Evolutionary conservation across 495 filamentous ascomycete species (phyloP).

Genomic region (Diplogelasinospora grovesii): DNA sequence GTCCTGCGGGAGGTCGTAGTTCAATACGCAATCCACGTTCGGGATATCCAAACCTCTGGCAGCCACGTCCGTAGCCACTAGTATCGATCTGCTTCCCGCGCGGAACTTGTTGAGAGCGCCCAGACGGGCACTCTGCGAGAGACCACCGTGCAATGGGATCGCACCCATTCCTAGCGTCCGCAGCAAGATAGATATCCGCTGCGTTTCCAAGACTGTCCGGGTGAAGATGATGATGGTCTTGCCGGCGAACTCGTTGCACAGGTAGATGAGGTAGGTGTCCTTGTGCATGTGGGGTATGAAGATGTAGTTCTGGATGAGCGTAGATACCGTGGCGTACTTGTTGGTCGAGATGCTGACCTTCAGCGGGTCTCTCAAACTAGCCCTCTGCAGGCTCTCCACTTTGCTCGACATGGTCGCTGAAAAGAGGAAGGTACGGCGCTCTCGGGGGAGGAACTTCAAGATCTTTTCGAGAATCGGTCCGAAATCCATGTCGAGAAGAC

Average conservation of each 20-base stretch:
- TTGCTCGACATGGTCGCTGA: constrained; percentile 90
- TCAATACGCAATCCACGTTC: constrained; percentile 80
- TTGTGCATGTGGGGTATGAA: constrained; percentile 88
- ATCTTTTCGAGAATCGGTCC: constrained; percentile 89
- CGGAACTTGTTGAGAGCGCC: constrained; percentile 86
- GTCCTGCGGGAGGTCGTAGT: constrained; percentile 75
- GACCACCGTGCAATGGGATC: constrained; percentile 85
- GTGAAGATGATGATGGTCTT: constrained; percentile 83
- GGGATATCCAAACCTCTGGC: constrained; percentile 94
- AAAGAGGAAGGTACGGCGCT: constrained; percentile 81
- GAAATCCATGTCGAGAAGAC: constrained; percentile 90
- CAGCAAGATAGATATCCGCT: constrained; percentile 74
- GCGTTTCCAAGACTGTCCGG: constrained; percentile 86
- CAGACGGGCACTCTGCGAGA: constrained; percentile 76
- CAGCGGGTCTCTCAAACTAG: constrained; percentile 72
- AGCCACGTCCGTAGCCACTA: constrained; percentile 94
- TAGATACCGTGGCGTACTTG: constrained; percentile 85
- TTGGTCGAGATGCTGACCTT: constrained; percentile 62
- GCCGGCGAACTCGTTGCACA: constrained; percentile 80
- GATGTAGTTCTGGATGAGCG: constrained; percentile 71
- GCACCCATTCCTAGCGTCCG: constrained; percentile 66
- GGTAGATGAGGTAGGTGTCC: constrained; percentile 79
- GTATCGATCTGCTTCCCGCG: constrained; percentile 64
- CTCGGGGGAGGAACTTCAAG: constrained; percentile 77
- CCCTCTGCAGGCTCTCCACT: constrained; percentile 84